Evolutionary conservation across 305 asterid species (phyloP).

Genomic region (Solanum chacoense): DNA sequence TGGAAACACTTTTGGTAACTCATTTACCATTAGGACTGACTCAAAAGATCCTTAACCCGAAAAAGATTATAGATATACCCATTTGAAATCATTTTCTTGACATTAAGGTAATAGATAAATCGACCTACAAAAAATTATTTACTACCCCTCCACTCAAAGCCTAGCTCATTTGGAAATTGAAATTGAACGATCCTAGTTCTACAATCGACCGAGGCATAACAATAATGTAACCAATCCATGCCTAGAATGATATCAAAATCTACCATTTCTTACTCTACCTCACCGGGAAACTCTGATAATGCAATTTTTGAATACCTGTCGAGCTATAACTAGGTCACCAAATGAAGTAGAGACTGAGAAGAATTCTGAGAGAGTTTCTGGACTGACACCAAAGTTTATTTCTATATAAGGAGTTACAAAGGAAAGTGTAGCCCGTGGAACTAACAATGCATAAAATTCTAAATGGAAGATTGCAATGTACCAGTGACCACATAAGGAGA

Average conservation of each 20-base stretch:
- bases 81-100: too few species aligned
- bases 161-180: neutral
- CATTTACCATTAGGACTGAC: too few species aligned
- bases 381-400: too few species aligned
- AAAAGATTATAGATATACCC: neutral
- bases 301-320: neutral
- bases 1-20: too few species aligned
- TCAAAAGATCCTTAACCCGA: neutral
- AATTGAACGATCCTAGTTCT: neutral
- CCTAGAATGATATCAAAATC: neutral
- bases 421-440: neutral
- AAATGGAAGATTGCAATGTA: neutral
- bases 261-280: neutral
- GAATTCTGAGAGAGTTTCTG: neutral
- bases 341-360: too few species aligned
- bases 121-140: neutral
- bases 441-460: neutral
- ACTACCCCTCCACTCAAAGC: neutral
- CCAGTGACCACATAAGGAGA: neutral
- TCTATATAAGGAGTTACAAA: neutral
- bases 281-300: neutral
- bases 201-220: neutral
- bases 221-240: neutral
- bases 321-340: neutral
- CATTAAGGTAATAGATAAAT: neutral